These are phyloP conservation scores for Fraxinus ornus DNA, from an alignment of 305 asterid genomes.

Conservation along the genomic window DNA sequence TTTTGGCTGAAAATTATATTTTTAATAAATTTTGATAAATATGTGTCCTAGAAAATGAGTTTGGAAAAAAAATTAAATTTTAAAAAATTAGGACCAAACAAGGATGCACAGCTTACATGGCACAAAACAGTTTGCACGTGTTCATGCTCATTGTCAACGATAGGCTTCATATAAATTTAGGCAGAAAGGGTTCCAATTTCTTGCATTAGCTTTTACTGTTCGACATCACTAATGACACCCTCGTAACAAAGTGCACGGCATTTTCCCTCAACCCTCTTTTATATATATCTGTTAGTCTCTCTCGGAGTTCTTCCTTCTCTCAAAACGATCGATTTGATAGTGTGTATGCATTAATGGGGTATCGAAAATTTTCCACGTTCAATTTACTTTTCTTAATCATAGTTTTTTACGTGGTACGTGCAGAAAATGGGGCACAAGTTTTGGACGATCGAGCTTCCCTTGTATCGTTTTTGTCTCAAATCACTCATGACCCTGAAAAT, in stretches of 20 bases:
- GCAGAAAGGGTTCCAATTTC: conserved; percentile 31
- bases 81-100: not conserved
- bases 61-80: no score
- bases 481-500: conserved; percentile 49
- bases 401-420: conserved; percentile 35
- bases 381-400: conserved; percentile 37
- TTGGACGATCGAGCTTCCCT: conserved; percentile 52
- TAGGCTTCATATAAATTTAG: conserved; percentile 72
- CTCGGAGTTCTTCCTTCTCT: not conserved
- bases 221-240: conserved; percentile 22
- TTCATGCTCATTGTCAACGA: conserved; percentile 48
- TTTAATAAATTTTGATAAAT: no score
- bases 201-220: conserved; percentile 17
- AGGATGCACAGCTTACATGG: conserved; percentile 10
- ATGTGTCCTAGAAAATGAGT: no score
- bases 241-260: not conserved
- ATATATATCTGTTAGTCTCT: not conserved
- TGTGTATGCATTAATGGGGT: conserved; percentile 33
- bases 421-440: conserved; percentile 30
- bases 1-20: no score
- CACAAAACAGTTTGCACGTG: conserved; percentile 45
- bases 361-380: conserved; percentile 38
- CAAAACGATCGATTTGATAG: not conserved
- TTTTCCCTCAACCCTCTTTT: not conserved
- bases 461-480: conserved; percentile 55